Conservation (phyloP, 2,329 filamentous ascomycete genomes). For the Hymenoscyphus infarciens region DNA sequence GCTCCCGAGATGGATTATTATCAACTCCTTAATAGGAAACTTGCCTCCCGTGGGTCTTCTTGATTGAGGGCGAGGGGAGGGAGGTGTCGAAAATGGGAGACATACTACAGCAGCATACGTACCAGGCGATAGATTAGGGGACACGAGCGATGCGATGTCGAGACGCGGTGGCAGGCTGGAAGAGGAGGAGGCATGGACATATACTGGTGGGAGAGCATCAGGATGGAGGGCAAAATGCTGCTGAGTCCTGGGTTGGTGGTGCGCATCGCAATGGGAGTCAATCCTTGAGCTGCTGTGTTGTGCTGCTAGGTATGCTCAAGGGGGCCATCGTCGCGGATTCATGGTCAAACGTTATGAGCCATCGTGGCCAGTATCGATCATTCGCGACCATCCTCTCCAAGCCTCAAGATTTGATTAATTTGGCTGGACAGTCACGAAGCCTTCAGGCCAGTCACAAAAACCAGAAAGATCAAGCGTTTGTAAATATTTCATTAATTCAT, state of each 20-base stretch:
- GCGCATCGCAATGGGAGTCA: not conserved
- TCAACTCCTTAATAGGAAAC: conserved; percentile 64
- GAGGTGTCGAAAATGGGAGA: conserved; percentile 71
- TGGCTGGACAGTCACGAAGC: not conserved
- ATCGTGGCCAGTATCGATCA: not conserved
- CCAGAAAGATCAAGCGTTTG: not conserved
- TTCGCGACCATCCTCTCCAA: not conserved
- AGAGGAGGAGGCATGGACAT: not conserved
- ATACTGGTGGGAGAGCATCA: not conserved
- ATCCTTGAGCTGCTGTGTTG: not conserved
- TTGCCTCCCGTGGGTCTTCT: conserved; percentile 66
- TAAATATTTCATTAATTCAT: not conserved
- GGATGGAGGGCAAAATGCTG: not conserved
- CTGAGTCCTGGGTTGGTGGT: not conserved
- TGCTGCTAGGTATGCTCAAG: not conserved
- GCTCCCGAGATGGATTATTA: conserved; percentile 58
- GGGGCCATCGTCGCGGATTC: not conserved
- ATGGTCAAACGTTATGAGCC: not conserved
- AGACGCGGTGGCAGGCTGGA: not conserved
- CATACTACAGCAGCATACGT: conserved; percentile 32
- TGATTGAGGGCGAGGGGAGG: conserved; percentile 66
- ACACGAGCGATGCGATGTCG: not conserved
- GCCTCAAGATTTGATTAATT: not conserved
- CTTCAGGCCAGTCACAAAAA: not conserved
- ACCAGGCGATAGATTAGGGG: not conserved